Percentiles rank a stretch among this genome's conserved stretches.
phyloP scores from a whole-genome alignment of 768 basidiomycete species.

The Exidia glandulosa region DNA sequence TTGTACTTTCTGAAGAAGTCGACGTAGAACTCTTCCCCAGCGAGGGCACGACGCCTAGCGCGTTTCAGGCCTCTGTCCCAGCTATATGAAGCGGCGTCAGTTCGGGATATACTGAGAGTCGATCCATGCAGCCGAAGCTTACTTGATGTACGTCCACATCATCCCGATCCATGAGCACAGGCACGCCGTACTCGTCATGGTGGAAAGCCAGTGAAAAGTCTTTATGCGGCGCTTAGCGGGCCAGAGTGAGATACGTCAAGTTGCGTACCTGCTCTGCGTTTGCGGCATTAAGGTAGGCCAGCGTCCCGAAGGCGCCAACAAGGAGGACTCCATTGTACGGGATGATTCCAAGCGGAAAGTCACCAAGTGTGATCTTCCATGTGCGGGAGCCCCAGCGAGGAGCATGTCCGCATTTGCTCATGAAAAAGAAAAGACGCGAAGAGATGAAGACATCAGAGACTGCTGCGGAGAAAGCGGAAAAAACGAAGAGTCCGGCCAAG shows the following conservation, averaged over 20 bases:
- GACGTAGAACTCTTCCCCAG: neutral
- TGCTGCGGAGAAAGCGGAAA: neutral
- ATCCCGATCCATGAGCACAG: slow-evolving; percentile 2
- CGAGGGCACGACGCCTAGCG: neutral
- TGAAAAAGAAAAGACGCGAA: slow-evolving; percentile 2
- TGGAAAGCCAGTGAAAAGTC: slow-evolving; percentile 4
- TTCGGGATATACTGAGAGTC: too few species aligned
- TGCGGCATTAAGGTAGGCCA: neutral
- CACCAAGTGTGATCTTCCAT: neutral
- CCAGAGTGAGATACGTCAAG: neutral
- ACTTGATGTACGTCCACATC: slow-evolving; percentile 7
- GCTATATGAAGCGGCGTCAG: neutral
- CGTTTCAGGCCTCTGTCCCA: neutral
- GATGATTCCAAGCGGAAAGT: neutral
- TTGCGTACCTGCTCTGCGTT: neutral
- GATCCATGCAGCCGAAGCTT: neutral
- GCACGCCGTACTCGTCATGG: slow-evolving; percentile 1
- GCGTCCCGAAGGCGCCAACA: neutral
- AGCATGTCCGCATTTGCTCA: slow-evolving; percentile 6
- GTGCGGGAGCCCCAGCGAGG: slow-evolving; percentile 3
- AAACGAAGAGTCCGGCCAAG: neutral
- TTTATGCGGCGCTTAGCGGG: neutral
- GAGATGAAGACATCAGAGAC: slow-evolving; percentile 3
- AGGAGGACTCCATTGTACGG: neutral
- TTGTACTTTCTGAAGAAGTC: neutral